phyloP scores from a whole-genome alignment of 1,284 basidiomycete genomes.

The Kwoniella shivajii region DNA sequence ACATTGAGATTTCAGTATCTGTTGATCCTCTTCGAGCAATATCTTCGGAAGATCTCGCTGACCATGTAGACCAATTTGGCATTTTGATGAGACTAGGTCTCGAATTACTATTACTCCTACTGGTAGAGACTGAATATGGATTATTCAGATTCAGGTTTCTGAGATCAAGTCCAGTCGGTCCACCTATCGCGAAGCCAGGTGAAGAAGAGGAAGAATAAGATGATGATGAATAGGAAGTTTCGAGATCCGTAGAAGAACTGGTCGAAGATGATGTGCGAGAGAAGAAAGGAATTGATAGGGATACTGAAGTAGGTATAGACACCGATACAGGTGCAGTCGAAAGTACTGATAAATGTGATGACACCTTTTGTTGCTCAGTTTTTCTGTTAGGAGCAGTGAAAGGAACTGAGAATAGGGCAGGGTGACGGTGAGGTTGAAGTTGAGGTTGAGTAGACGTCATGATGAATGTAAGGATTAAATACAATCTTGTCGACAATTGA shows the following conservation, averaged over 20 bases:
- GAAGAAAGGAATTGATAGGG: slow-evolving; percentile 15
- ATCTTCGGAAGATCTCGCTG: not conserved
- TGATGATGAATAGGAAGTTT: not conserved
- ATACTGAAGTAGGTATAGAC: slow-evolving; percentile 4
- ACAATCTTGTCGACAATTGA: no score
- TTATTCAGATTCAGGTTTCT: not conserved
- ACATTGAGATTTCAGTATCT: not conserved
- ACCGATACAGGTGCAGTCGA: not conserved
- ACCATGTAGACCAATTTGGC: slow-evolving; percentile 21
- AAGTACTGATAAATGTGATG: not conserved
- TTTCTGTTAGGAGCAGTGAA: no score
- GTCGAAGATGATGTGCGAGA: slow-evolving; percentile 13
- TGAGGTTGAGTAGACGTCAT: no score
- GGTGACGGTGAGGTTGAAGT: no score
- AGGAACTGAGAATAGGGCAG: no score
- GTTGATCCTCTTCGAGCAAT: not conserved
- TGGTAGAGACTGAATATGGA: not conserved
- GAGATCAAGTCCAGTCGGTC: not conserved
- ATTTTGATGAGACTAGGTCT: slow-evolving; percentile 19
- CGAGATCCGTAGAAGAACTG: not conserved
- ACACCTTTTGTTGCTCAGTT: no score
- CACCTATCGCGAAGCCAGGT: not conserved
- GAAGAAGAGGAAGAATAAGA: not conserved
- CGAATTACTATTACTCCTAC: not conserved
- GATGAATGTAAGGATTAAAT: no score